A percentile compares a stretch with the other conserved stretches of the same genome.
These are phyloP conservation scores for Galerina sulciceps DNA, from an alignment of 768 basidiomycete species.

Conservation along the genomic window DNA sequence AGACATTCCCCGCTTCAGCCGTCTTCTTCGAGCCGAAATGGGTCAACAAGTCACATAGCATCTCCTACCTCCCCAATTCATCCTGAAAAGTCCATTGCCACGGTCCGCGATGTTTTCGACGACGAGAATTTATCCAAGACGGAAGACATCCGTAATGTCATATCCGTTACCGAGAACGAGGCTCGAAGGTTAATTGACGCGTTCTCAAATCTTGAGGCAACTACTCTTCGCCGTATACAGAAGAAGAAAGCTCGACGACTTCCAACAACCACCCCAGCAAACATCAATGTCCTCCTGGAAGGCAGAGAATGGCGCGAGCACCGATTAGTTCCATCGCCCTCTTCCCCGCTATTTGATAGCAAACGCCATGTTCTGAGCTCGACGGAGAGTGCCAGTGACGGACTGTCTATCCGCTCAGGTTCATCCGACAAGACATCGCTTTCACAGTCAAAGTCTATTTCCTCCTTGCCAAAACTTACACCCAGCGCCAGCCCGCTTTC, in stretches of 20 bases:
- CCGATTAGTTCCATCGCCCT: conserved; percentile 29
- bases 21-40: neutral
- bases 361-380: neutral
- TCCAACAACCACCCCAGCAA: conserved; percentile 32
- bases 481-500: conserved; percentile 31
- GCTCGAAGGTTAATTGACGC: conserved; percentile 65
- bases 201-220: conserved; percentile 69
- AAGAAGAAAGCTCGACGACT: conserved; percentile 42
- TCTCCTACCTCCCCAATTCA: conserved; percentile 20
- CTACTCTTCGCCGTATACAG: conserved; percentile 51
- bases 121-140: conserved; percentile 58
- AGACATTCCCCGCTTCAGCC: neutral
- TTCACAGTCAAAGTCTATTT: conserved; percentile 45
- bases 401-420: conserved; percentile 45
- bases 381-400: conserved; percentile 35
- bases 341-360: conserved; percentile 20
- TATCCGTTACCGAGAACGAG: conserved; percentile 68
- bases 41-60: conserved; percentile 2
- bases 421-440: conserved; percentile 45
- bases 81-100: conserved; percentile 25
- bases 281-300: conserved; percentile 31
- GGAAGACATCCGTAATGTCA: conserved; percentile 61
- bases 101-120: conserved; percentile 46
- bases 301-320: conserved; percentile 41
- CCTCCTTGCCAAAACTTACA: conserved; percentile 28